Base-by-base conservation (phyloP, 2,329 filamentous ascomycete genomes). In the Neopestalotiopsis clavispora region DNA sequence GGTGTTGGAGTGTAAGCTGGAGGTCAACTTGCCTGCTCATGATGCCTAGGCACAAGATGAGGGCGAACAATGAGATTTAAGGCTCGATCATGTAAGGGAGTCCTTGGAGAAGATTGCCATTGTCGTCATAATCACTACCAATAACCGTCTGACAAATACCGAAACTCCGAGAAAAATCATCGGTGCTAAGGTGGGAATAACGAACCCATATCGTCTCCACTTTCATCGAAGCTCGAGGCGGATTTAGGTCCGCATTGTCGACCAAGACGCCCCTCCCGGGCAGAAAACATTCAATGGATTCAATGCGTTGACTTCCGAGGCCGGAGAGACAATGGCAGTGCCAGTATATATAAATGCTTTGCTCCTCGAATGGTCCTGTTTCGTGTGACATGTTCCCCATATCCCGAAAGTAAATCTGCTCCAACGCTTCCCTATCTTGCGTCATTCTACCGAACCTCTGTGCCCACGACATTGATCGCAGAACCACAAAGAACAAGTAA, bases 211-310 rank as follows among this genome's bases (percentile, higher is more conserved):
- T 57, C 12, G 28, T 66, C 63, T 57, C 63, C 63, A 66, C 63
- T 52, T 56, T 30, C 30, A 17, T 28, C 14, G 14, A 66, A 57
- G 63, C 45, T 66, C 49, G 32, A 40, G 32, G 63, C 63, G 28
- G 42, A n/a, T 58, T 66, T 58, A 56, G 63, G 28, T 38, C 63
- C 63, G 62, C 30, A 45, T 23, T 17, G 12, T 23, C 32, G 61
- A 66, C 49, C 42, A 66, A 66, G 45, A 56, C 63, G 63, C 63
- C 42, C 42, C 63, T 66, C 63, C 63, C 63, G 63, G 57, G 34
- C 5, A 23, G 45, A 52, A 66, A 28, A 56, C n/a, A 34, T 58
- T 23, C 42, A 59, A 56, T n/a, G 23, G 4, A 34, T 58, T 23
- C 42, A 59, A 56, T n/a, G 23, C 58, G 38, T 20, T 32, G 28